Evolutionary conservation across 2,329 filamentous ascomycete genomes (phyloP).

Genomic region (Aureobasidium vineae): DNA sequence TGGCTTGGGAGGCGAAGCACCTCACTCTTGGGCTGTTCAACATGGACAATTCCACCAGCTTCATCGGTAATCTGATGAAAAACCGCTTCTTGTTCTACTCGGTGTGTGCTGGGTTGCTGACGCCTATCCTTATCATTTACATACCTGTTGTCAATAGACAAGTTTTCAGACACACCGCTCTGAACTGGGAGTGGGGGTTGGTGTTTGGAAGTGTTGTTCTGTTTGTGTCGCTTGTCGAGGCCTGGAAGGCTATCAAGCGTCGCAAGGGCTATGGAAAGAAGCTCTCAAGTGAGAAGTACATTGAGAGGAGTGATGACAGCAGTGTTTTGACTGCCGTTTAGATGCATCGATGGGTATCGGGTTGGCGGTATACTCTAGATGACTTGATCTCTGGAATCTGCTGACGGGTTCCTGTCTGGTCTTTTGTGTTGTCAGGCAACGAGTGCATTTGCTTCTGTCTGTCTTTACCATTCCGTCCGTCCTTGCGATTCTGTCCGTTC

Average conservation of each 20-base stretch:
- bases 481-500: too few species aligned
- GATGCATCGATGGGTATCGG: background rate
- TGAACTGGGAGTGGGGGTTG: conserved; percentile 50
- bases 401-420: too few species aligned
- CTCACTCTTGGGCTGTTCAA: conserved; percentile 48
- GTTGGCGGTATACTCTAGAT: too few species aligned
- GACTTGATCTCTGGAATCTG: too few species aligned
- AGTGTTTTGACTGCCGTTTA: conserved; percentile 18
- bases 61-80: conserved; percentile 32
- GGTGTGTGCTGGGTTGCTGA: conserved; percentile 43
- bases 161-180: conserved; percentile 47
- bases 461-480: too few species aligned
- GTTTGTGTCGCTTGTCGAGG: conserved; percentile 46
- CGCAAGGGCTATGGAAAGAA: conserved; percentile 2
- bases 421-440: too few species aligned
- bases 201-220: conserved; percentile 43
- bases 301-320: conserved; percentile 16
- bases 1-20: conserved; percentile 52
- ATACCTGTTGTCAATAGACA: conserved; percentile 47
- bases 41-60: conserved; percentile 41
- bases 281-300: background rate
- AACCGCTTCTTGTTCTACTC: conserved; percentile 47
- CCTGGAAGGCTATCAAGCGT: conserved; percentile 49
- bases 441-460: too few species aligned
- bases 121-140: conserved; percentile 49